These are phyloP conservation scores for Diaporthe ilicicola DNA, from an alignment of 2,329 filamentous ascomycete genomes.

Conservation along the genomic window DNA sequence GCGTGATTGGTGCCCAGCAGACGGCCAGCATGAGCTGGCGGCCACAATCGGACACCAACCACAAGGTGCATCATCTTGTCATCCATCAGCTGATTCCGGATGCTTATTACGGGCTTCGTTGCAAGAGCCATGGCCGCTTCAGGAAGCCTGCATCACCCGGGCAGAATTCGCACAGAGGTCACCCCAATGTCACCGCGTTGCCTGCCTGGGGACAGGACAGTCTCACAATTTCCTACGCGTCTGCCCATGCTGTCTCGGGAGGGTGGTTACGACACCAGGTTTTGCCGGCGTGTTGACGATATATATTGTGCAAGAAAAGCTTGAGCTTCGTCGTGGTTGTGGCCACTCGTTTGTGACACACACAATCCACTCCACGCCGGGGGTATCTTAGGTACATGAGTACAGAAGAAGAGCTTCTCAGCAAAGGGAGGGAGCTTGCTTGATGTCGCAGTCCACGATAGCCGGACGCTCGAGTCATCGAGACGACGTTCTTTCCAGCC, in stretches of 20 bases:
- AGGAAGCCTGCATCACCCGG: background rate
- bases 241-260: background rate
- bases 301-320: conserved; percentile 12
- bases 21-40: background rate
- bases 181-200: background rate
- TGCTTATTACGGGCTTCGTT: background rate
- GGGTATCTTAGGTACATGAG: conserved; percentile 28
- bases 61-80: background rate
- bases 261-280: background rate
- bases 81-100: conserved; percentile 4
- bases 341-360: conserved; percentile 3
- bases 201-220: too few species aligned
- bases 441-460: background rate
- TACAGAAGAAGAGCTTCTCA: conserved; percentile 16
- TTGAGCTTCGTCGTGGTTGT: background rate
- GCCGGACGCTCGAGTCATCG: background rate
- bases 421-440: background rate
- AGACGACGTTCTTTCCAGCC: conserved; percentile 4
- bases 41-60: conserved; percentile 10
- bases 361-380: conserved; percentile 3
- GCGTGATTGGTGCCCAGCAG: conserved; percentile 9
- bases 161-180: background rate
- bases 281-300: background rate
- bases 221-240: too few species aligned
- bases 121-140: background rate